Evolutionary conservation across 805 yeast genomes (phyloP).

Genomic region (Candida awuae): DNA sequence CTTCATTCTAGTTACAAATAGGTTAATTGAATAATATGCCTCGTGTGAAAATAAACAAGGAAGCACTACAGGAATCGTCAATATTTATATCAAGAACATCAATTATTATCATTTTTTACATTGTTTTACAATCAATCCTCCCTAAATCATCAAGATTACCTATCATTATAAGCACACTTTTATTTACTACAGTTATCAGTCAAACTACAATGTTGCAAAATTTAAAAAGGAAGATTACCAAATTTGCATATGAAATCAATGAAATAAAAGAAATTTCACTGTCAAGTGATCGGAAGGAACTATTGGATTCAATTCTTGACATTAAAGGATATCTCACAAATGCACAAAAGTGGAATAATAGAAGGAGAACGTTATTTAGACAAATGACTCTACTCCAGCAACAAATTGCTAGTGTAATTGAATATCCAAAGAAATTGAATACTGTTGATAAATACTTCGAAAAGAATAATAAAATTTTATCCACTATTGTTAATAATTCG

Average conservation of each 20-base stretch:
- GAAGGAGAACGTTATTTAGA: constrained; percentile 36
- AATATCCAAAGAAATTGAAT: constrained; percentile 47
- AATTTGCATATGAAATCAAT: constrained; percentile 5
- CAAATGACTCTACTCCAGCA: constrained; percentile 51
- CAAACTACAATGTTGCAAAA: constrained; percentile 20
- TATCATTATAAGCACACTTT: constrained; percentile 18
- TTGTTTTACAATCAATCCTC: constrained; percentile 15
- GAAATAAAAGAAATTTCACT: constrained; percentile 4
- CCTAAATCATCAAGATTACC: constrained; percentile 16
- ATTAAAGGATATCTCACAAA: constrained; percentile 36
- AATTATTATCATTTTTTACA: constrained; percentile 19
- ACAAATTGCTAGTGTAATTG: constrained; percentile 40
- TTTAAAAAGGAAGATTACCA: constrained; percentile 6
- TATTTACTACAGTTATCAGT: constrained; percentile 26
- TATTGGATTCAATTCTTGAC: constrained; percentile 37
- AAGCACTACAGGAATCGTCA: constrained; percentile 13
- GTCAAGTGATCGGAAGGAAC: constrained; percentile 19
- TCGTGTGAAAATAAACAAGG: background rate
- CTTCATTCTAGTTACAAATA: background rate
- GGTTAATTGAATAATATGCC: background rate
- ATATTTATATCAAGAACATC: constrained; percentile 25
- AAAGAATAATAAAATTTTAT: constrained; percentile 41
- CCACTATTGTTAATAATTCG: constrained; percentile 35
- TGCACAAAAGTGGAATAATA: constrained; percentile 37
- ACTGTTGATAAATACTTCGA: constrained; percentile 39